A percentile compares a stretch with the other conserved stretches of the same genome.
These are phyloP conservation scores for Colletotrichum sp. DNA, from an alignment of 2,329 filamentous ascomycete genomes.

Conservation along the genomic window DNA sequence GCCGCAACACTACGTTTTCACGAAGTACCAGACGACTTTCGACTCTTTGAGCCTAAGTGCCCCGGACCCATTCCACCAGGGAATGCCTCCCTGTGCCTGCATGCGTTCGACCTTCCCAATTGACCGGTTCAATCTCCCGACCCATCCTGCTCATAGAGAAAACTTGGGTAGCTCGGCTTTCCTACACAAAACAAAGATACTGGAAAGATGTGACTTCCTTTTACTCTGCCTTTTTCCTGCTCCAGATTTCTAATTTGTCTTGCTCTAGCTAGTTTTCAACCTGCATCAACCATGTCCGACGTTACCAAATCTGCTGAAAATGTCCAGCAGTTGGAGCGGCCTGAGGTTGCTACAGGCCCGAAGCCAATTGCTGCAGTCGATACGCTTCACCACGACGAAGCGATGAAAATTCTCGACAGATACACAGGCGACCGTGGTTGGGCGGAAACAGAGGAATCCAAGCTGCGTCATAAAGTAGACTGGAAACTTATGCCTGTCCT, in stretches of 20 bases:
- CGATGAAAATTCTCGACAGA: conserved; percentile 41
- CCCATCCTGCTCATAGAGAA: neutral
- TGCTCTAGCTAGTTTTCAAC: neutral
- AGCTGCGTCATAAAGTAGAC: conserved; percentile 45
- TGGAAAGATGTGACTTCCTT: neutral
- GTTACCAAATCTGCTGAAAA: conserved; percentile 18
- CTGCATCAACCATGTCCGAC: conserved; percentile 8
- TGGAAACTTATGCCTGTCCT: conserved; percentile 47
- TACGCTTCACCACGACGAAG: conserved; percentile 42
- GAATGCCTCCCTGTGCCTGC: neutral
- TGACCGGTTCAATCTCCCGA: neutral
- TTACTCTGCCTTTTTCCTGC: neutral
- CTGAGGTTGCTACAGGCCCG: neutral
- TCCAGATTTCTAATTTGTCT: neutral
- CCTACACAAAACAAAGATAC: neutral
- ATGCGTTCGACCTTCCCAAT: neutral
- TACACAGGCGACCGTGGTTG: conserved; percentile 47
- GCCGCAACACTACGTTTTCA: neutral
- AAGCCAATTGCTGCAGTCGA: conserved; percentile 25
- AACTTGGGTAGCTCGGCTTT: neutral
- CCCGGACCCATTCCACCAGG: neutral
- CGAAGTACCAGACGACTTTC: neutral
- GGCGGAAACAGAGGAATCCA: conserved; percentile 46
- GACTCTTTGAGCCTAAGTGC: neutral
- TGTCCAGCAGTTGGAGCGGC: conserved; percentile 9